Conservation (phyloP, 305 asterid species). For the Fraxinus angustifolia region DNA sequence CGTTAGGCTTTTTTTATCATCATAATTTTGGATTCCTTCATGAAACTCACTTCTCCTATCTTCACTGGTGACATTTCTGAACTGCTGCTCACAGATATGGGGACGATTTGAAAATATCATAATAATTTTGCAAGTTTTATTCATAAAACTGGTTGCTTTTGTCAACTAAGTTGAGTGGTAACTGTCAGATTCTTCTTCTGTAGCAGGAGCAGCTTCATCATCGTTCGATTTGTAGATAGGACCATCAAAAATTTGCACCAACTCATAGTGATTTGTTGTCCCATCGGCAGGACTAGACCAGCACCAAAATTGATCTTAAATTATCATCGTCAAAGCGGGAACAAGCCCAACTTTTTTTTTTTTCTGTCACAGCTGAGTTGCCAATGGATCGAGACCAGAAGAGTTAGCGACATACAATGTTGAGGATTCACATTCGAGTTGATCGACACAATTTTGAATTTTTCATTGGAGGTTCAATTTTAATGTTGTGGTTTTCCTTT, state of each 20-base stretch:
- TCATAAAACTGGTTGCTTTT: background rate
- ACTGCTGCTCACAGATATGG: background rate
- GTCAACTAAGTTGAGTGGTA: background rate
- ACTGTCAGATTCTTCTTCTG: background rate
- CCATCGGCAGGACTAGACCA: constrained; percentile 45
- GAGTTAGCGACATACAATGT: constrained; percentile 20
- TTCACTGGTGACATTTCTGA: background rate
- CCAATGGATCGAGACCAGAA: constrained; percentile 25
- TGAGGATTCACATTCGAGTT: constrained; percentile 23
- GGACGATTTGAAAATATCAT: background rate
- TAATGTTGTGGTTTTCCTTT: constrained; percentile 31
- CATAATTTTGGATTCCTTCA: background rate
- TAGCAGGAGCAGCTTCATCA: background rate
- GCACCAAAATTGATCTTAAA: constrained; percentile 33
- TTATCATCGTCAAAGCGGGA: constrained; percentile 21
- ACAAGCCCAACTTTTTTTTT: constrained; percentile 17
- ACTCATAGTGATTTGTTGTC: constrained; percentile 1
- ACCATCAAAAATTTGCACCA: background rate
- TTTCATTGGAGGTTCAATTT: constrained; percentile 41
- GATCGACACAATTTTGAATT: constrained; percentile 31
- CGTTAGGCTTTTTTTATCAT: background rate
- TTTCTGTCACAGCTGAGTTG: constrained; percentile 21
- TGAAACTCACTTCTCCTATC: background rate
- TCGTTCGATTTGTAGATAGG: background rate
- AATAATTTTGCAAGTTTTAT: background rate